Evolutionary conservation across 2,329 filamentous ascomycete species (phyloP), one percentile per base, ranked within the genome.

Genomic region (Talaromyces albobiverticillius): DNA sequence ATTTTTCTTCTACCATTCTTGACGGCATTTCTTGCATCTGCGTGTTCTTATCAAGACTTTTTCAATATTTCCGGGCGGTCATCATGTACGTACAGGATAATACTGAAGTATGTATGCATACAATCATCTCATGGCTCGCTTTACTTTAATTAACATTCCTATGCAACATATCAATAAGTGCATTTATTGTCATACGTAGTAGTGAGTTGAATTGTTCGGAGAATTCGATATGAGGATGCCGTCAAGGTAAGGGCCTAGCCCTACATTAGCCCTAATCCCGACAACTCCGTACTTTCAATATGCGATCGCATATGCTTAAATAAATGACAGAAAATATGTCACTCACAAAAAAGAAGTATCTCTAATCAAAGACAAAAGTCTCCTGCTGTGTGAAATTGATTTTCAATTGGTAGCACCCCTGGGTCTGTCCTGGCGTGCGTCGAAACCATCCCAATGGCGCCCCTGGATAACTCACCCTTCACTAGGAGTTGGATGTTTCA

Each of bases 391-490:
- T n/a, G n/a, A n/a, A n/a, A n/a, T n/a, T n/a, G n/a, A n/a, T 20
- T 18, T 16, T 4, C 18, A 2, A 22, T 8, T 16, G 20, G 20
- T 16, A 8, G 9, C 3, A 20, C 36, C 36, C 36, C 20, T 5
- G n/a, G 6, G n/a, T 22, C 36, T 5, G 5, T 22, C 36, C 36
- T 40, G 9, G 8, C 4, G 18, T 20, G 11, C 16, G 36, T 8
- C 36, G 20, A 40, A 38, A 8, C 18, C 16, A 9, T 38, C 36
- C 36, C 16, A 40, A 16, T 16, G 45, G 2, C 26, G 45, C n/a
- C 47, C 47, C 47, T 50, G 22, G 36, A 50, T 50, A 40, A 9
- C 25, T 20, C 11, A 32, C 47, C 47, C 47, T 50, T 50, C 36
- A 50, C 36, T 32, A 40, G n/a, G 29, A 22, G 22, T 31, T n/a